Base-by-base conservation (phyloP, 352 stramenopile species). In the Chrysophaeum taylorii region DNA sequence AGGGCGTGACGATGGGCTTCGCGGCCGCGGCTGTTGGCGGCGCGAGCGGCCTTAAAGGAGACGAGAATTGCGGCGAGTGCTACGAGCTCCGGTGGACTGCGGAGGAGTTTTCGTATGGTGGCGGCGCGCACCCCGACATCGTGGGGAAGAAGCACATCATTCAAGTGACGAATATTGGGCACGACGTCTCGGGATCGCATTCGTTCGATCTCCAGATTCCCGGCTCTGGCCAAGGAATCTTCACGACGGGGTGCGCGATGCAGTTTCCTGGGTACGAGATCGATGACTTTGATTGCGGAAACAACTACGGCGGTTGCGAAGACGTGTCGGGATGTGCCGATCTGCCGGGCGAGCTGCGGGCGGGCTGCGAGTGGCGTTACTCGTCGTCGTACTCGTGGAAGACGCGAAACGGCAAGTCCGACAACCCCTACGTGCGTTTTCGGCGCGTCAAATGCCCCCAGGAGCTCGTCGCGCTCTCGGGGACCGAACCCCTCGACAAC, bases 341-440 rank as follows among this genome's bases (percentile, higher is more conserved):
- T 2, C 52, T 63, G 29, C 52, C 52, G 7, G 4, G 21, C n/a
- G 52, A 63, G 7, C 52, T 63, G 25, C 52, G 29, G 23, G 7
- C 52, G 7, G 52, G 52, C 25, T 63, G 52, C 52, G 52, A 63
- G 7, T 63, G 52, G 52, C 25, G 52, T 15, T 63, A 41, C 52
- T n/a, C n/a, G n/a, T n/a, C n/a, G n/a, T n/a, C n/a, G n/a, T n/a
- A n/a, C n/a, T n/a, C n/a, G n/a, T n/a, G n/a, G 52, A n/a, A 25
- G 25, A 63, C 29, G n/a, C 5, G 18, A 7, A 15, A 15, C 5
- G 25, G 33, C 52, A 12, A 2, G 27, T 63, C 52, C 27, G 25
- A 63, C 33, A 63, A 63, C 33, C 52, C 52, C 5, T 63, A 39
- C 52, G 52, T 63, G 25, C 52, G 52, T 15, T 63, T 63, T 25